Evolutionary conservation across 1,139 yeast genomes (phyloP).

Genomic region (Scheffersomyces cryptocercus): DNA sequence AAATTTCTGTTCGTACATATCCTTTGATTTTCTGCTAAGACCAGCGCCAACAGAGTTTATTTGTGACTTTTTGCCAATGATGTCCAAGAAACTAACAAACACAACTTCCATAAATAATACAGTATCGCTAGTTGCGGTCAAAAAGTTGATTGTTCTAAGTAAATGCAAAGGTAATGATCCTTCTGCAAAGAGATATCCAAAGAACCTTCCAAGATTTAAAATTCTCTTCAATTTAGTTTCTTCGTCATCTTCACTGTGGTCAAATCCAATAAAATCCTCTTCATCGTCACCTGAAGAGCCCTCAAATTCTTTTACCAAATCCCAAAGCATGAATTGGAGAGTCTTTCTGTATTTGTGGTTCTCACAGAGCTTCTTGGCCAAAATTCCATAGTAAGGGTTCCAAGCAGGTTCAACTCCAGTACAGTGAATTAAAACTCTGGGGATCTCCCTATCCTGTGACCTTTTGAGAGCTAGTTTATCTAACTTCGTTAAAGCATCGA

Average conservation of each 20-base stretch:
- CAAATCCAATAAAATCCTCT: constrained; percentile 37
- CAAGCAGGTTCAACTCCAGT: constrained; percentile 78
- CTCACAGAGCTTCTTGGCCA: constrained; percentile 74
- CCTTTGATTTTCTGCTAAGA: constrained; percentile 29
- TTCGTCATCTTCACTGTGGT: constrained; percentile 43
- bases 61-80: constrained; percentile 66
- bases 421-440: constrained; percentile 83
- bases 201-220: constrained; percentile 76
- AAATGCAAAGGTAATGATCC: constrained; percentile 73
- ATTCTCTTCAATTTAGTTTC: constrained; percentile 53
- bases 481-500: constrained; percentile 81
- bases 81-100: constrained; percentile 66
- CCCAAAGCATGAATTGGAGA: constrained; percentile 91
- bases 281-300: constrained; percentile 33
- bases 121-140: constrained; percentile 68
- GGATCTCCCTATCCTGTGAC: constrained; percentile 86
- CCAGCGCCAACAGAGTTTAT: constrained; percentile 51
- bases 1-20: constrained; percentile 41
- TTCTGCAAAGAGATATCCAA: constrained; percentile 72
- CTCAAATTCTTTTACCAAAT: constrained; percentile 73
- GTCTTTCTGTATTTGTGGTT: constrained; percentile 74
- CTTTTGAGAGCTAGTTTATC: constrained; percentile 78
- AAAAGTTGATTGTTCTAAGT: constrained; percentile 71
- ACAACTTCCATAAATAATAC: constrained; percentile 72
- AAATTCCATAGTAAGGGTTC: constrained; percentile 87